Conservation (phyloP, 805 yeast genomes). For the Saturnispora bothae region DNA sequence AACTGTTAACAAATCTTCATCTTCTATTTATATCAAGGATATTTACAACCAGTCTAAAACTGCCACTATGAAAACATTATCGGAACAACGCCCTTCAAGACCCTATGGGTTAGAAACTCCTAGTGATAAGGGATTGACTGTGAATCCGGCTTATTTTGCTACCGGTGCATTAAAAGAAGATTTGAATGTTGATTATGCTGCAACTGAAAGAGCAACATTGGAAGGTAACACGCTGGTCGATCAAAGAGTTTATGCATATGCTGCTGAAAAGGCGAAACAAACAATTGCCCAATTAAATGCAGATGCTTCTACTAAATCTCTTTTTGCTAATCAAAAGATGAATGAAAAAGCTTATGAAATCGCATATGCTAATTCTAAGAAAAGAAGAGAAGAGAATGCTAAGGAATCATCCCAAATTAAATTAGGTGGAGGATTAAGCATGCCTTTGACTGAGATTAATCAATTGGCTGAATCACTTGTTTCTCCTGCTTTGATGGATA, state of each 20-base stretch:
- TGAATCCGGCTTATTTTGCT: constrained; percentile 38
- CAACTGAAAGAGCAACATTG: constrained; percentile 30
- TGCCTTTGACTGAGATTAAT: constrained; percentile 68
- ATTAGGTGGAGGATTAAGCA: constrained; percentile 80
- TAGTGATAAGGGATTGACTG: constrained; percentile 23
- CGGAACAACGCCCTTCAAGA: constrained; percentile 14
- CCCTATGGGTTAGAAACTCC: constrained; percentile 32
- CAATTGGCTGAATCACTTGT: constrained; percentile 72
- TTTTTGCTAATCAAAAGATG: constrained; percentile 24
- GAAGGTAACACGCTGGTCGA: constrained; percentile 30
- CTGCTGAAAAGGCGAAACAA: constrained; percentile 39
- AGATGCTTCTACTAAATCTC: constrained; percentile 17
- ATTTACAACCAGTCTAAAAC: constrained; percentile 11
- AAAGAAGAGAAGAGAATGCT: constrained; percentile 32
- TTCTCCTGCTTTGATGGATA: constrained; percentile 70
- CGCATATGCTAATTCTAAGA: constrained; percentile 59
- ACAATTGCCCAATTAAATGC: constrained; percentile 20
- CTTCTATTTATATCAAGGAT: constrained; percentile 11
- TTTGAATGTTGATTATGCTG: constrained; percentile 29
- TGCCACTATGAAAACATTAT: constrained; percentile 9
- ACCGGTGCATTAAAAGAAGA: constrained; percentile 36
- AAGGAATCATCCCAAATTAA: constrained; percentile 48
- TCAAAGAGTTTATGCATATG: constrained; percentile 37
- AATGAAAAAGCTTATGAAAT: constrained; percentile 67
- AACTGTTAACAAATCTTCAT: constrained; percentile 23